Conservation (phyloP, 139 green algal species). For the Mychonastes homosphaera region DNA sequence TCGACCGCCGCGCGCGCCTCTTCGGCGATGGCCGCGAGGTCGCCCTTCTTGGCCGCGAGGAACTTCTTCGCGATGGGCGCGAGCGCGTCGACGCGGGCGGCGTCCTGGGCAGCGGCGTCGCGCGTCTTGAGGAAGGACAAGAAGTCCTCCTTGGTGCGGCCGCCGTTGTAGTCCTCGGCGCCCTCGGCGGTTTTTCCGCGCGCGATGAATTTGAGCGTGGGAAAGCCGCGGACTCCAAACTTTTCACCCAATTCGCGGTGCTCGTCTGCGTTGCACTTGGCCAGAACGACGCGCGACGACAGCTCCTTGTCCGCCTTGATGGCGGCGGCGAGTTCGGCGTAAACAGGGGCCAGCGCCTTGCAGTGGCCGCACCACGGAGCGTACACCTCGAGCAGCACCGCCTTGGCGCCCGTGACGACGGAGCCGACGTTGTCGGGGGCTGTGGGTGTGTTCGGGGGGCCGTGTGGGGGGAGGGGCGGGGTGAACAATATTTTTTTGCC, state of each 20-base stretch:
- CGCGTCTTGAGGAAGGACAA: slow-evolving; percentile 63
- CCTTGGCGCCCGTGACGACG: too few relatives aligned
- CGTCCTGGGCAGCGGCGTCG: slow-evolving; percentile 26
- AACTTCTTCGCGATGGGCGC: slow-evolving; percentile 34
- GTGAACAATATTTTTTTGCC: too few relatives aligned
- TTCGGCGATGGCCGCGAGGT: slow-evolving; percentile 16
- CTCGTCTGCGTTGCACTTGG: slow-evolving; percentile 66
- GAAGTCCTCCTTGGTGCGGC: slow-evolving; percentile 48
- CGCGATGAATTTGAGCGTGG: slow-evolving; percentile 70
- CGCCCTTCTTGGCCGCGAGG: background rate
- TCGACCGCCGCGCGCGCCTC: background rate
- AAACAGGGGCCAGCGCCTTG: too few relatives aligned
- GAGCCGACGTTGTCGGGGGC: too few relatives aligned
- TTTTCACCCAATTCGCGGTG: slow-evolving; percentile 55
- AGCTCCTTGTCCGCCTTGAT: too few relatives aligned
- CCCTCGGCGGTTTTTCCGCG: slow-evolving; percentile 46
- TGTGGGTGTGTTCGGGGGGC: too few relatives aligned
- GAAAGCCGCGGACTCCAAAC: slow-evolving; percentile 73
- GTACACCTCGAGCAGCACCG: too few relatives aligned
- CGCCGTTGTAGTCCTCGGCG: slow-evolving; percentile 48
- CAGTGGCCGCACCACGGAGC: too few relatives aligned
- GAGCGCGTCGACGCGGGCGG: slow-evolving; percentile 51
- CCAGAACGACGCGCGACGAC: too few relatives aligned
- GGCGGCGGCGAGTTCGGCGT: too few relatives aligned
- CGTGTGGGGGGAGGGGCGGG: too few relatives aligned